A percentile compares a stretch with the other conserved stretches of the same genome.
Evolutionary conservation across 2,329 filamentous ascomycete genomes (phyloP).

Genomic region (Bipolaris oryzae): DNA sequence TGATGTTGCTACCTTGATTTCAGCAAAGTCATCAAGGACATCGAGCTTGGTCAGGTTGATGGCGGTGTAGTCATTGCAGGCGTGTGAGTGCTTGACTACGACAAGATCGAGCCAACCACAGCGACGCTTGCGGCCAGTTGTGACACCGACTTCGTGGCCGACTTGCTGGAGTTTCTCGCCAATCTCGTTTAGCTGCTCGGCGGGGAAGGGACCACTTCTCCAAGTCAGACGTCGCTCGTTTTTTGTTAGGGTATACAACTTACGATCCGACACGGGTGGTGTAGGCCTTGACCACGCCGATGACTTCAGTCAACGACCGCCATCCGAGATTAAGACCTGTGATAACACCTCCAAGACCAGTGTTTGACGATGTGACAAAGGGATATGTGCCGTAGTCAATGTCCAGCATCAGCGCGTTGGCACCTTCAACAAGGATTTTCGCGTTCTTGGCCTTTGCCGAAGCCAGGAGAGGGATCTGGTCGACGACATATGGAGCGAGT

Average conservation of each 20-base stretch:
- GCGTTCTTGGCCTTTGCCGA: slow-evolving; percentile 64
- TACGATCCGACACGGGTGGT: slow-evolving; percentile 63
- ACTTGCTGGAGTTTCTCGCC: slow-evolving; percentile 63
- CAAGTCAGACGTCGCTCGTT: slow-evolving; percentile 13
- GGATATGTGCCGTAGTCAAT: slow-evolving; percentile 64
- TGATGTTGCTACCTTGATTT: slow-evolving; percentile 74
- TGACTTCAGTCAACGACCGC: slow-evolving; percentile 64
- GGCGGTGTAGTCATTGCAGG: slow-evolving; percentile 70
- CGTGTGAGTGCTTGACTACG: slow-evolving; percentile 68
- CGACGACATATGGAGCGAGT: slow-evolving; percentile 67
- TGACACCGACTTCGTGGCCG: slow-evolving; percentile 62
- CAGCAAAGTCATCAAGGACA: slow-evolving; percentile 74
- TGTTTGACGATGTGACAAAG: slow-evolving; percentile 65
- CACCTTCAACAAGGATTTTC: slow-evolving; percentile 71
- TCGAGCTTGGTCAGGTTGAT: slow-evolving; percentile 72
- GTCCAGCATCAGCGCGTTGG: slow-evolving; percentile 72
- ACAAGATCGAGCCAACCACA: slow-evolving; percentile 73
- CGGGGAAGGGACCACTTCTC: slow-evolving; percentile 69
- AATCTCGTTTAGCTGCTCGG: slow-evolving; percentile 64
- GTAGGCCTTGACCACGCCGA: slow-evolving; percentile 72
- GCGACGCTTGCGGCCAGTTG: slow-evolving; percentile 65
- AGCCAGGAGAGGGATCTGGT: slow-evolving; percentile 69
- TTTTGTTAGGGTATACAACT: slow-evolving; percentile 8
- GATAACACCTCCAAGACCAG: slow-evolving; percentile 66
- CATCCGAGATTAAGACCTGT: slow-evolving; percentile 67